A percentile compares a stretch with the other conserved stretches of the same genome.
Evolutionary conservation across 2,329 filamentous ascomycete species (phyloP).

Genomic region (Aspergillus brunneoviolaceus): DNA sequence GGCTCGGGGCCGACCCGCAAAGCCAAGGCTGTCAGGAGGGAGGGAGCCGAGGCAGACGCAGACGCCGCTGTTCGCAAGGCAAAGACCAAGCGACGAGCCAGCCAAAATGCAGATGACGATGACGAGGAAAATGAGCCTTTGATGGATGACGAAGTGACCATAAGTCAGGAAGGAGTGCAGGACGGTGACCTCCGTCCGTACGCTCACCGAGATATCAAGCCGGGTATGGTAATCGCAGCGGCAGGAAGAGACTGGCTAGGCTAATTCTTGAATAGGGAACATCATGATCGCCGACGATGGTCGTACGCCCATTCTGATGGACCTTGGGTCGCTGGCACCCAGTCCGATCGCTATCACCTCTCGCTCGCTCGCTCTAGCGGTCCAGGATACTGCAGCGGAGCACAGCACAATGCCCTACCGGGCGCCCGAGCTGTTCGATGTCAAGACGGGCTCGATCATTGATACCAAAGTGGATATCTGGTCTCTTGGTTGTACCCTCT

Average conservation of each 20-base stretch:
- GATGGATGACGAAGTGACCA: slow-evolving; percentile 73
- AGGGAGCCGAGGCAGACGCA: slow-evolving; percentile 56
- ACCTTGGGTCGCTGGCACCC: slow-evolving; percentile 85
- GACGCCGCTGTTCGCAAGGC: slow-evolving; percentile 38
- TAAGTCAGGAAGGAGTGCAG: slow-evolving; percentile 65
- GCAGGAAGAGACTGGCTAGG: background rate
- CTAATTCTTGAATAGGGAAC: slow-evolving; percentile 58
- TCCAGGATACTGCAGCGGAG: slow-evolving; percentile 92
- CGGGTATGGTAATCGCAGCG: slow-evolving; percentile 59
- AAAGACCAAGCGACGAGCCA: slow-evolving; percentile 43
- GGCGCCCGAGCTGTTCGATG: slow-evolving; percentile 95
- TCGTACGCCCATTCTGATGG: slow-evolving; percentile 89
- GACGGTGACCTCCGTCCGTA: slow-evolving; percentile 75
- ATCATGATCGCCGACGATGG: slow-evolving; percentile 98
- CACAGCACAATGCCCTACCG: slow-evolving; percentile 99
- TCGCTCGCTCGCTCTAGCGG: slow-evolving; percentile 82
- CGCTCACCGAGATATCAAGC: slow-evolving; percentile 95
- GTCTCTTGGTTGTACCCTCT: slow-evolving; percentile 96
- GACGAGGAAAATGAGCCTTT: slow-evolving; percentile 79
- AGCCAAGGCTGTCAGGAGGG: slow-evolving; percentile 55
- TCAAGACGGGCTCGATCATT: slow-evolving; percentile 86
- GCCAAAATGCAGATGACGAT: slow-evolving; percentile 53
- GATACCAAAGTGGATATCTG: slow-evolving; percentile 98
- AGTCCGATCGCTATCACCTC: slow-evolving; percentile 88
- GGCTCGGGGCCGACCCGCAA: slow-evolving; percentile 56